phyloP scores from a whole-genome alignment of 1,139 yeast species.

The Scheffersomyces parashehatae region DNA sequence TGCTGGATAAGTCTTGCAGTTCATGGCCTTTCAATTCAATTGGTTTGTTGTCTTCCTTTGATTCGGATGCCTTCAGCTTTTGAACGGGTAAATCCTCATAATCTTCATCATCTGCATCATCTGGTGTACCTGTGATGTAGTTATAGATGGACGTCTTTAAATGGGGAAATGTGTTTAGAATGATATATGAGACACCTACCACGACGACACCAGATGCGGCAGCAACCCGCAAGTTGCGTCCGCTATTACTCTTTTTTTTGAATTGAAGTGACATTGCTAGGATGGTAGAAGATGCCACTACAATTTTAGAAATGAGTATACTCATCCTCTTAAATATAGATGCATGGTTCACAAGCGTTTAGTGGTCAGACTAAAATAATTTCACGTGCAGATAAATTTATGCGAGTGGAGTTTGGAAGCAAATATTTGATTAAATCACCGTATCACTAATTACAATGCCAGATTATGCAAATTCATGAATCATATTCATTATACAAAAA shows the following conservation, averaged over 20 bases:
- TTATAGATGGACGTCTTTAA: conserved; percentile 30
- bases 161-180: conserved; percentile 57
- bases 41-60: conserved; percentile 20
- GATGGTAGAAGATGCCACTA: no score
- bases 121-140: conserved; percentile 22
- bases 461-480: no score
- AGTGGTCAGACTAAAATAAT: no score
- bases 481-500: no score
- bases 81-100: conserved; percentile 8
- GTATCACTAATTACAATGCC: no score
- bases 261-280: conserved; percentile 14
- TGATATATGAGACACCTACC: conserved; percentile 44
- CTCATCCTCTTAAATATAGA: no score
- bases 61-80: conserved; percentile 7
- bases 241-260: conserved; percentile 5
- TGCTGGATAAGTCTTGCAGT: conserved; percentile 1
- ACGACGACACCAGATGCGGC: conserved; percentile 42
- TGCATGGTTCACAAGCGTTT: no score
- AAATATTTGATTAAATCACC: no score
- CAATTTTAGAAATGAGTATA: no score
- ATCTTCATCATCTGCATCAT: conserved; percentile 5
- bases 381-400: no score
- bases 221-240: conserved; percentile 14
- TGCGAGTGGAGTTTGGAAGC: no score
- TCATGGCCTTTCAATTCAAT: conserved; percentile 19